Conservation (phyloP, 257 asterid genomes). For the Leonotis leonurus region DNA sequence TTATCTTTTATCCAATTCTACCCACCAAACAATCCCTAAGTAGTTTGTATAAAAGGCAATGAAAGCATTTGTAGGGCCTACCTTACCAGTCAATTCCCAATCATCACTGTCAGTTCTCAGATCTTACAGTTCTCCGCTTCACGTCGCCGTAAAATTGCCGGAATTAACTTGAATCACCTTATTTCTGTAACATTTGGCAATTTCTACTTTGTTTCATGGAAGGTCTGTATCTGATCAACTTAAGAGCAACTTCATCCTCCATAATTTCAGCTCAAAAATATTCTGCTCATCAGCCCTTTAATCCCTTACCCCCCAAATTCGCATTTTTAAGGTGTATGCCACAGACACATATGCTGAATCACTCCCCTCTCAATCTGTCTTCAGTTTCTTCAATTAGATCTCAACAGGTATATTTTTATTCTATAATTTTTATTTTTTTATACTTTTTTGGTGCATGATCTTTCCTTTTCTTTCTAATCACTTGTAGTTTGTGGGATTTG, state of each 20-base stretch:
- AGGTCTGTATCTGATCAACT: conserved; percentile 18
- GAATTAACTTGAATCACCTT: not conserved
- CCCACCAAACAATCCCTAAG: no score
- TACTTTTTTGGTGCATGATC: not conserved
- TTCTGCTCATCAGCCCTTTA: conserved; percentile 24
- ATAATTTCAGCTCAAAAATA: conserved; percentile 10
- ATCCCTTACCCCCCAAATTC: conserved; percentile 19
- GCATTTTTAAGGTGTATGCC: conserved; percentile 26
- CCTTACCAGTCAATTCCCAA: not conserved
- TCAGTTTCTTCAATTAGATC: conserved; percentile 34
- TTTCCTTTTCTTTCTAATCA: not conserved
- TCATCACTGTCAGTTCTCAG: not conserved
- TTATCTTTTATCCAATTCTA: no score
- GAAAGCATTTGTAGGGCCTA: not conserved
- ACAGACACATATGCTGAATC: conserved; percentile 17
- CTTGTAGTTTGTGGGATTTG: not conserved
- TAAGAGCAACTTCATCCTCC: conserved; percentile 16
- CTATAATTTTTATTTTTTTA: not conserved
- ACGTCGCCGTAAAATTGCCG: not conserved
- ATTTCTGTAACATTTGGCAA: not conserved
- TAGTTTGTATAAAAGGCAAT: no score
- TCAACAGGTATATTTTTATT: conserved; percentile 44
- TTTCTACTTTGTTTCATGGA: conserved; percentile 2
- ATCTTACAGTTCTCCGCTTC: not conserved
- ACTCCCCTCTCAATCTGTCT: conserved; percentile 9